Percentiles rank a stretch among this genome's conserved stretches.
phyloP scores from a whole-genome alignment of 345 rosid species.

The Xanthoceras sorbifolium region DNA sequence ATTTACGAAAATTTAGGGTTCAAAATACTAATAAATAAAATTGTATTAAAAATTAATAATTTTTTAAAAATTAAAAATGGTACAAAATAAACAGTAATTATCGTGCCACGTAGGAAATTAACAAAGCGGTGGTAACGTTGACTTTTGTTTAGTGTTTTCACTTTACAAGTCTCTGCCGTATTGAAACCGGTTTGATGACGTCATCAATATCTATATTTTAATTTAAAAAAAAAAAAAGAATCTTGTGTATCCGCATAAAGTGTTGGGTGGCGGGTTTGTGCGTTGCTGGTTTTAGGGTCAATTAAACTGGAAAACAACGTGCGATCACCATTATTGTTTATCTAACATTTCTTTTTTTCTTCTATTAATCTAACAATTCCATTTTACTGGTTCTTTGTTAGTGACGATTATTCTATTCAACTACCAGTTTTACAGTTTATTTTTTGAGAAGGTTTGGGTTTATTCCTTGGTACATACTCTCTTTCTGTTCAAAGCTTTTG shows the following conservation, averaged over 20 bases:
- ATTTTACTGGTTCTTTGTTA: not conserved
- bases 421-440: not conserved
- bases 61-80: too few relatives aligned
- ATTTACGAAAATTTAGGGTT: too few relatives aligned
- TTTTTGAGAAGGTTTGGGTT: not conserved
- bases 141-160: too few relatives aligned
- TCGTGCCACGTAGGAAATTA: too few relatives aligned
- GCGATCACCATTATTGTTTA: not conserved
- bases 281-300: slow-evolving; percentile 12
- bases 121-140: too few relatives aligned
- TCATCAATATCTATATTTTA: too few relatives aligned
- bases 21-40: too few relatives aligned
- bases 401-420: not conserved
- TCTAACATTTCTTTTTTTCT: not conserved
- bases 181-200: slow-evolving; percentile 14
- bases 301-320: slow-evolving; percentile 6
- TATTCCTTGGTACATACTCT: slow-evolving; percentile 9
- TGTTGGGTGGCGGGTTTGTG: not conserved
- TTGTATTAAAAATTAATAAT: too few relatives aligned
- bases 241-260: not conserved
- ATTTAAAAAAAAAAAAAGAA: too few relatives aligned
- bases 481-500: not conserved
- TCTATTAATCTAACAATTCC: not conserved
- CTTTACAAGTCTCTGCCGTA: not conserved
- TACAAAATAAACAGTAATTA: too few relatives aligned